Base-by-base conservation (phyloP, 139 green algal species). In the Tetratostichococcus sp. region DNA sequence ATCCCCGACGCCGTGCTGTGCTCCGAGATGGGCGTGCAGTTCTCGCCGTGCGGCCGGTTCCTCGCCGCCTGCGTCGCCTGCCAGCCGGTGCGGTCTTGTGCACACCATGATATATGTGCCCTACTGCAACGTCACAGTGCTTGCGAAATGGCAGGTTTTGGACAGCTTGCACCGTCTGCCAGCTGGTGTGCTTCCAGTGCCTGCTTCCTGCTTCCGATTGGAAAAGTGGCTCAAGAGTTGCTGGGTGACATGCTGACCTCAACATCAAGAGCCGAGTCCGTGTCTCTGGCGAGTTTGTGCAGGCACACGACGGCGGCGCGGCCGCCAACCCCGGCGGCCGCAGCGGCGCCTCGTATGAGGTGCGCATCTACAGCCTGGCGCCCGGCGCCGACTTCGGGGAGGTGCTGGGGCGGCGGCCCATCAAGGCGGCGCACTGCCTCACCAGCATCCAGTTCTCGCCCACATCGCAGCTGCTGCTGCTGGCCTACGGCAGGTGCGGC, bases 401-500 rank as follows among this genome's bases (percentile, higher is more conserved):
- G 30, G 77, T 92, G 30, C 67, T 93, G 67, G 43, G 72, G 4
- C 85, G 88, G 30, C 74, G 82, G 66, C 82, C 76, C 34, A 84
- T 98, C n/a, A 83, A 80, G n/a, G 94, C 94, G 8, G 94, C 93
- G 8, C 94, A 98, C 85, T 98, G 94, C 87, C 85, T 98, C 42
- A 98, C 94, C n/a, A 91, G 80, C 65, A 86, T 98, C 23, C 94
- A 98, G 84, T 93, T 97, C 77, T 94, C 88, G 8, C 94, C 94
- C 50, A 88, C 86, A 3, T 89, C 82, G 1, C 65, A 86, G 59
- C 93, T 97, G 76, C 69, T 98, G 43, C 84, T 98, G 65, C 80
- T 98, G 33, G 91, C 94, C 2, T 98, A 98, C 77, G 94, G 94
- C 35, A 85, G 77, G 77, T 82, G 43, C 23, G 62, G 5, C 25